Base-by-base conservation (phyloP, 75 land plant species). In the Pinus albicaulis region DNA sequence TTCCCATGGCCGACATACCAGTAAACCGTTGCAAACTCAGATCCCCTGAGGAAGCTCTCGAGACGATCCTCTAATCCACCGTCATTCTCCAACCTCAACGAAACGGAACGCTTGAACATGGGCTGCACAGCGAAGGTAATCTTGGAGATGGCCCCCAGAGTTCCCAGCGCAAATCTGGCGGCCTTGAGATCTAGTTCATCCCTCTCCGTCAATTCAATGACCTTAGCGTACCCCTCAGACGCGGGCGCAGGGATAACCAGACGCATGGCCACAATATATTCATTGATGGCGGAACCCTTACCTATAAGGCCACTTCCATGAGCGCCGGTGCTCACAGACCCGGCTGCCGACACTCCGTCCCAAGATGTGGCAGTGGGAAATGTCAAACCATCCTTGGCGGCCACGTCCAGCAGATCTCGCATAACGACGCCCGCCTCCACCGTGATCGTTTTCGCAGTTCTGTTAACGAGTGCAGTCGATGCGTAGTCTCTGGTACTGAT, bases 401-500 rank as follows among this genome's bases (percentile, higher is more conserved):
- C n/a, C 3, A 7, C 15, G 26, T 74, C 70, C 11, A 84, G 56
- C 38, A 84, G 53, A n/a, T 72, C 64, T 44, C 74, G 53, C 8
- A 83, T 74, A 68, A 55, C 26, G 23, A 81, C 38, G 10, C 85
- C 83, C 13, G 79, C 44, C 8, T 81, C 59, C 5, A 76, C 83
- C 5, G 79, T 76, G 5, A 70, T 75, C 22, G 60, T 59, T 59
- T n/a, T 20, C 25, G 73, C 60, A 5, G 15, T 14, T 22, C 11
- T 12, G 78, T 83, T 63, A 0, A 83, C 74, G 12, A 20, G 15
- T 28, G 76, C 15, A 17, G 48, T 41, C 0, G 34, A 24, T 11
- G n/a, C 56, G 76, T 76, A 81, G 63, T 84, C 28, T 19, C 59
- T 62, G 22, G 83, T 84, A 65, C 76, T 77, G 23, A 84, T 72